Evolutionary conservation across 257 asterid genomes (phyloP).

Genomic region (Solanum etuberosum): DNA sequence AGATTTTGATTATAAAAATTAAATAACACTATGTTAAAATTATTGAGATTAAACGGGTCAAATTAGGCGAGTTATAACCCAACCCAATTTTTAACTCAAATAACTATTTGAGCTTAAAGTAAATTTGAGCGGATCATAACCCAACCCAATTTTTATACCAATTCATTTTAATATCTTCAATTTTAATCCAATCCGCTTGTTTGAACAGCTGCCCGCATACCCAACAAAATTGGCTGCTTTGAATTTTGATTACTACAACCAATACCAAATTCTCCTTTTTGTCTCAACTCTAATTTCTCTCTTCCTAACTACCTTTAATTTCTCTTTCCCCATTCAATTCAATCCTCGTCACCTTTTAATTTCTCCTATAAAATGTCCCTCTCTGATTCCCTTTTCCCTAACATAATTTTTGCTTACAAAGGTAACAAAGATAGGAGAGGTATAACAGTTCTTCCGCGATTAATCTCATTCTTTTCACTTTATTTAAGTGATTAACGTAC

Average conservation of each 20-base stretch:
- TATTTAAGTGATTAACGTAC: not conserved
- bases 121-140: no score
- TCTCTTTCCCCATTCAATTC: not conserved
- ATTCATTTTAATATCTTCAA: no score
- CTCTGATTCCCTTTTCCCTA: not conserved
- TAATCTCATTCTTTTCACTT: not conserved
- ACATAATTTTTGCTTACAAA: not conserved
- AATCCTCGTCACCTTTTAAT: not conserved
- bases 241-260: not conserved
- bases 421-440: no score
- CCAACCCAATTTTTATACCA: no score
- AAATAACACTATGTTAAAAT: no score
- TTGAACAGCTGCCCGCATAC: not conserved
- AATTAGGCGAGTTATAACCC: rapidly evolving
- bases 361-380: not conserved
- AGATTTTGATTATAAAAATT: no score
- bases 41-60: no score
- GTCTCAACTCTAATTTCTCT: not conserved
- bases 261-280: not conserved
- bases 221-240: not conserved
- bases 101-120: no score
- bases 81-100: no score
- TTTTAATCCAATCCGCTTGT: no score
- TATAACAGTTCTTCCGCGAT: not conserved
- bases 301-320: not conserved